phyloP scores from a whole-genome alignment of 441 rosid species.

The Eutrema salsugineum region DNA sequence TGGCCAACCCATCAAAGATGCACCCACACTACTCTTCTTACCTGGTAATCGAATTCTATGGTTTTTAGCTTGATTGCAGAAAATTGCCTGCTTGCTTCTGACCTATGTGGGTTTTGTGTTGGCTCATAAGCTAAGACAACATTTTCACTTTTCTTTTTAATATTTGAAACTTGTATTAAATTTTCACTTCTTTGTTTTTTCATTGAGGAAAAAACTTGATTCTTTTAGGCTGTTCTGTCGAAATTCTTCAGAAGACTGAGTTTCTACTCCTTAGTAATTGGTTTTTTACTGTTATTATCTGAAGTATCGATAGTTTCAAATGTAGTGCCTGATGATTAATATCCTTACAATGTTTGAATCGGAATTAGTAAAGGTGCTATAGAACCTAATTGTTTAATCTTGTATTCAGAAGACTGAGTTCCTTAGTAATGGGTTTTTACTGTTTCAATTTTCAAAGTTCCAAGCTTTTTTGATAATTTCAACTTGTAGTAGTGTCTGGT shows the following conservation, averaged over 20 bases:
- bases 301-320: background rate
- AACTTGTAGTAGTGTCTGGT: too few species aligned
- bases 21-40: constrained; percentile 77
- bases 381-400: background rate
- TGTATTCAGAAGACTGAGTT: background rate
- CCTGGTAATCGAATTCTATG: constrained; percentile 48
- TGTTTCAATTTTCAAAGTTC: background rate
- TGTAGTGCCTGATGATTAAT: background rate
- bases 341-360: background rate
- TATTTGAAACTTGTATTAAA: background rate
- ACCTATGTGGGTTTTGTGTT: background rate
- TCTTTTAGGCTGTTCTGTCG: constrained; percentile 6
- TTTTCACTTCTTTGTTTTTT: background rate
- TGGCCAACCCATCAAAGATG: constrained; percentile 57
- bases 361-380: background rate
- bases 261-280: background rate
- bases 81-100: background rate
- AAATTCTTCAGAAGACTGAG: background rate
- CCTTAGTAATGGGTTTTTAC: background rate
- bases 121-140: background rate
- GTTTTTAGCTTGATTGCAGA: background rate
- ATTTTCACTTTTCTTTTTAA: background rate
- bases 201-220: background rate
- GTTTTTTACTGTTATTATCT: background rate
- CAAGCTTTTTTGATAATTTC: background rate